phyloP scores from a whole-genome alignment of 495 filamentous ascomycete species.

The Pseudoneurospora amorphoporcata region DNA sequence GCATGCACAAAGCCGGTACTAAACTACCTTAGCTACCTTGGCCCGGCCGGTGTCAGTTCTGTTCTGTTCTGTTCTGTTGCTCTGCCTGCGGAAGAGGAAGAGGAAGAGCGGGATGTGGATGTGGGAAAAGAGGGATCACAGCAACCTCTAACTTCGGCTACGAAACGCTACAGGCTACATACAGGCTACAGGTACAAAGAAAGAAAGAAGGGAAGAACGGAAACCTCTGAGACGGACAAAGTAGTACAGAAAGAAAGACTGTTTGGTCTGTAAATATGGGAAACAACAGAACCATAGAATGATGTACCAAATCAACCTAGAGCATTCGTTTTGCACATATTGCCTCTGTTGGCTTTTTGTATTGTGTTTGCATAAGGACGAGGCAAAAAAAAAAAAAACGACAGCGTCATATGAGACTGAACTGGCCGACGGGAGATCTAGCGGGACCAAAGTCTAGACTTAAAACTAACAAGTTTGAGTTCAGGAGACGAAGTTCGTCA shows the following conservation, averaged over 20 bases:
- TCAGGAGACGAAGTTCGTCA: too few relatives aligned
- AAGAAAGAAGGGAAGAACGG: not conserved
- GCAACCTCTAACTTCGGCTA: not conserved
- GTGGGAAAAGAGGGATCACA: not conserved
- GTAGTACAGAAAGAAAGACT: not conserved
- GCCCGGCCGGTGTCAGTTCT: not conserved
- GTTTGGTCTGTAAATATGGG: not conserved
- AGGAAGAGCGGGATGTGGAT: not conserved
- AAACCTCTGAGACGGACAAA: not conserved
- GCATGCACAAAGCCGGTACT: too few relatives aligned
- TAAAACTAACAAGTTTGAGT: too few relatives aligned
- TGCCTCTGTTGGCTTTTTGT: too few relatives aligned
- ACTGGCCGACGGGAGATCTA: too few relatives aligned
- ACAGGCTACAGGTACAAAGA: not conserved
- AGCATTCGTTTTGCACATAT: not conserved
- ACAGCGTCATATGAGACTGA: too few relatives aligned
- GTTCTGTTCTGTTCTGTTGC: too few relatives aligned
- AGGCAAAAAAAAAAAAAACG: too few relatives aligned
- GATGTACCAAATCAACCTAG: not conserved
- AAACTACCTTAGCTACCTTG: not conserved
- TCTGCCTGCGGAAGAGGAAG: too few relatives aligned
- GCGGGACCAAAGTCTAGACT: too few relatives aligned
- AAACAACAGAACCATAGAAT: not conserved
- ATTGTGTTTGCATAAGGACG: too few relatives aligned
- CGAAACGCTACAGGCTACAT: not conserved